Evolutionary conservation across 2,329 filamentous ascomycete species (phyloP).

Genomic region (Sporothrix sp.): DNA sequence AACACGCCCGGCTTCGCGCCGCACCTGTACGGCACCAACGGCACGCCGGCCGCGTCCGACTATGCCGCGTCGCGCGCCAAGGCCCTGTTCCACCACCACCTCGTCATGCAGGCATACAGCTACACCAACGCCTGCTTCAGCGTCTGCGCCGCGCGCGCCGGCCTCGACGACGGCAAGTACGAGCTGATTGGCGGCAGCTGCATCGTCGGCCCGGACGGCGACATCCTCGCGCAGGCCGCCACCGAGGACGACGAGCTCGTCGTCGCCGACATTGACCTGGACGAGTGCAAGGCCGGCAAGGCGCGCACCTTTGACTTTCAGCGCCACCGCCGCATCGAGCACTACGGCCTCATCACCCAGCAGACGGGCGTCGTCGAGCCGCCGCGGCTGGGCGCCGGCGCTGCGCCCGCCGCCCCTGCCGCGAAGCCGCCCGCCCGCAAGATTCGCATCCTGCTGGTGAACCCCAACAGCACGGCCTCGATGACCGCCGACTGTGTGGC

Average conservation of each 20-base stretch:
- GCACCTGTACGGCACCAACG: conserved; percentile 39
- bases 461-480: conserved; percentile 16
- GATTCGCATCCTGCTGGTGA: conserved; percentile 17
- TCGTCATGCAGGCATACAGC: conserved; percentile 40
- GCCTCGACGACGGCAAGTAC: conserved; percentile 37
- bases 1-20: conserved; percentile 40
- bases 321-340: conserved; percentile 18
- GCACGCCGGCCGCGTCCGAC: conserved; percentile 38
- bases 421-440: not conserved
- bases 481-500: conserved; percentile 16
- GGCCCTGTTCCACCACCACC: conserved; percentile 39
- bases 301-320: conserved; percentile 17
- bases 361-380: conserved; percentile 20
- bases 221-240: conserved; percentile 38
- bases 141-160: conserved; percentile 37
- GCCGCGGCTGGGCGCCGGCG: conserved; percentile 1
- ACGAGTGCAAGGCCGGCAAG: conserved; percentile 14
- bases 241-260: conserved; percentile 37
- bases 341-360: conserved; percentile 29
- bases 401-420: not conserved
- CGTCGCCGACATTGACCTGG: conserved; percentile 16
- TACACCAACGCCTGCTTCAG: conserved; percentile 44
- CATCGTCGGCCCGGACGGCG: conserved; percentile 33
- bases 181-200: conserved; percentile 37
- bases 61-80: conserved; percentile 30